Percentiles rank a stretch among this genome's conserved stretches.
phyloP scores from a whole-genome alignment of 2,329 filamentous ascomycete species.

The Thelonectria rubi region DNA sequence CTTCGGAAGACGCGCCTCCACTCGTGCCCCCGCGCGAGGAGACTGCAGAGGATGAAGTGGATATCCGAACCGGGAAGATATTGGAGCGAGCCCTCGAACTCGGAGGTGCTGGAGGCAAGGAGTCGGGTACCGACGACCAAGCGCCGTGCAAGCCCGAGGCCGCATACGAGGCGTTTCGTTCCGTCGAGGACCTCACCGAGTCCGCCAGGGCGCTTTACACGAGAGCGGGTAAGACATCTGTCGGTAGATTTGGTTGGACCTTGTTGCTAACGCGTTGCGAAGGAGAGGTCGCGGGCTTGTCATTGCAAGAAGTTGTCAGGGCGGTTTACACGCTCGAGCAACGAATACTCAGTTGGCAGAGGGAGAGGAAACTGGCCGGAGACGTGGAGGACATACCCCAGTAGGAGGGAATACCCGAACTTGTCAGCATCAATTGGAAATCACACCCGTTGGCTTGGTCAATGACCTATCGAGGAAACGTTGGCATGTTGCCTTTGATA shows the following conservation, averaged over 20 bases:
- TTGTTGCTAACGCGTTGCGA: slow-evolving; percentile 21
- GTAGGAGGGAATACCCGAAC: neutral
- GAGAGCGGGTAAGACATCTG: slow-evolving; percentile 43
- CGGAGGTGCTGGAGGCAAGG: slow-evolving; percentile 18
- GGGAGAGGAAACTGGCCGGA: slow-evolving; percentile 5
- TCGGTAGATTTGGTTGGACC: too few relatives aligned
- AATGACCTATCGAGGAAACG: neutral
- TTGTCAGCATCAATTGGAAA: neutral
- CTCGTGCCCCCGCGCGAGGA: slow-evolving; percentile 32
- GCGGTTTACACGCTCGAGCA: slow-evolving; percentile 53
- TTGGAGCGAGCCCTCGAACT: slow-evolving; percentile 32
- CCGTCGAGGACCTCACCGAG: slow-evolving; percentile 45
- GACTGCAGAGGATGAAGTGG: slow-evolving; percentile 39
- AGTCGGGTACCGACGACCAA: slow-evolving; percentile 12
- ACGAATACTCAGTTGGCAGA: slow-evolving; percentile 48
- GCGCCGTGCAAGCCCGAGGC: slow-evolving; percentile 4
- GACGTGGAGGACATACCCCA: neutral
- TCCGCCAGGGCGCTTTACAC: slow-evolving; percentile 46
- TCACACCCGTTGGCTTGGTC: neutral
- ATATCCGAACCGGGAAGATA: slow-evolving; percentile 34
- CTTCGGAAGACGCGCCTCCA: slow-evolving; percentile 37
- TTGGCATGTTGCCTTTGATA: neutral
- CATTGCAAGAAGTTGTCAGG: slow-evolving; percentile 46
- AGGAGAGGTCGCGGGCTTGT: slow-evolving; percentile 47
- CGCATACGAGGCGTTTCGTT: slow-evolving; percentile 46